Base-by-base conservation (phyloP, 2,329 filamentous ascomycete genomes). In the Cadophora sp. region DNA sequence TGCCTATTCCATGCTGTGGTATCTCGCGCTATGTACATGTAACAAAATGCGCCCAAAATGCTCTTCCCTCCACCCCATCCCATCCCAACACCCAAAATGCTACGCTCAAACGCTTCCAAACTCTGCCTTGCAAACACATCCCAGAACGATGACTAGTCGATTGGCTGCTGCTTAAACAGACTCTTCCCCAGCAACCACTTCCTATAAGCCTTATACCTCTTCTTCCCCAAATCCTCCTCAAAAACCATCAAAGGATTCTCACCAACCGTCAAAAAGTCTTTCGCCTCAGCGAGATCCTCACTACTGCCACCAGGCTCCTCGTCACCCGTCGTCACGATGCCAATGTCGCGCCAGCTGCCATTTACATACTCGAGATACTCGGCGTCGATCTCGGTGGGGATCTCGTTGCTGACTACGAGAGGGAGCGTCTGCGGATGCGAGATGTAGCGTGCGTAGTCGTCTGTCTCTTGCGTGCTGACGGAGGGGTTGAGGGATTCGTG, bases 171-270 rank as follows among this genome's bases (percentile, higher is more conserved):
- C 80, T 98, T 98, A 79, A 98, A 98, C 75, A 98, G 85, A 74
- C 93, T 97, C 82, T 97, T 98, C 20, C 95, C 95, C 69, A 89
- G 87, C 76, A 99, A 83, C 95, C 96, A 99, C 80, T 97, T 96
- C 75, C 90, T 83, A 80, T 99, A 99, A 11, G 94, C 92, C 81
- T 97, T 98, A 79, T 99, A 99, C 73, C 96, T 85, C 84, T 98
- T 97, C 85, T 97, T 98, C 48, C 86, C 85, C 55, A 89, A 85
- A 78, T 98, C 96, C 75, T 96, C 94, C 53, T 94, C 90, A 1
- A 89, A 90, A 16, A 98, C 95, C 2, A 93, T 96, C 62, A 99
- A 81, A 20, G 93, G 93, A 74, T 97, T 93, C 68, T 96, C 91
- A 4, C 87, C 88, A 14, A 96, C 87, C 51, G 85, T 87, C 65